Base-by-base conservation (phyloP, 495 filamentous ascomycete species). In the Penicillium coprophilum region DNA sequence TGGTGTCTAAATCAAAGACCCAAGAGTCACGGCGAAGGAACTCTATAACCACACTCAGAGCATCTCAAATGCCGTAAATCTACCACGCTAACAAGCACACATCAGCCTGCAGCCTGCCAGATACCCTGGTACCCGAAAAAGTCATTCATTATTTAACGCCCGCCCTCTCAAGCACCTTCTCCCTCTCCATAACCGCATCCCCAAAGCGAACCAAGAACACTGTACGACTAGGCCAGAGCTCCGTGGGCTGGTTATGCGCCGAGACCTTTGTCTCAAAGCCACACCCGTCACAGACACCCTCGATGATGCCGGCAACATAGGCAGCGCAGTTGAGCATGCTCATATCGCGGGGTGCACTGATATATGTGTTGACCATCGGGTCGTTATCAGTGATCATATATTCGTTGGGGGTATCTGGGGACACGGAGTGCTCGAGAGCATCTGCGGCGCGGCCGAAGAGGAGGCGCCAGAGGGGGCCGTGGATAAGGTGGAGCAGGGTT, bases 371-470 rank as follows among this genome's bases (percentile, higher is more conserved):
- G 15, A 97, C 93, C 13, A 97, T 77, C 39, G 94, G 94, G 65
- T 97, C 95, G 69, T 99, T 96, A 70, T 99, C 94, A 56, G 86
- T 86, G 63, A 99, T 91, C 93, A 99, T 96, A 78, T 97, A 99
- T 76, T 97, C 92, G 67, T 92, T 88, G 3, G 89, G 85, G 12
- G 89, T 91, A 17, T 85, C 82, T 4, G 87, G 82, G 51, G 89
- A 85, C n/a, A 84, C 82, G 54, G 85, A 89, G 73, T 91, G 90
- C 74, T 99, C 94, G 54, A 99, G 85, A 15, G 89, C 86, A 70
- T 97, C 92, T 28, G 94, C 94, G 19, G 91, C 82, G 24, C 93
- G 90, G 50, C 80, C 81, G 75, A 97, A 99, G 39, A 99, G 88
- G 70, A 93, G 89, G 44, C 86, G 85, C 90, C 92, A 99, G 46